Conservation (phyloP, 345 rosid genomes). For the Camelina sativa region DNA sequence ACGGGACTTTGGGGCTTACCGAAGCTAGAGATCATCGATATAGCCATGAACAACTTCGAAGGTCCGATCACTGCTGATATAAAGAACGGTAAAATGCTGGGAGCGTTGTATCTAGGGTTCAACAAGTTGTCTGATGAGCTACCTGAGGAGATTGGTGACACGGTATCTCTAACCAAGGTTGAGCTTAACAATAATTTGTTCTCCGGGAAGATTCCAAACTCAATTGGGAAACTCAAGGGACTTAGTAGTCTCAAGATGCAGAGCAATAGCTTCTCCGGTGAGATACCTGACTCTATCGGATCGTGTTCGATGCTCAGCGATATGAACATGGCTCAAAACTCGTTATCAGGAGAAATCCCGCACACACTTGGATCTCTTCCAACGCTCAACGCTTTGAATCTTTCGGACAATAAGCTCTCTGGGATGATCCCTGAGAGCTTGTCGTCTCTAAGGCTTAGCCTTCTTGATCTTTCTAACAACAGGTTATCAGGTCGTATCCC, state of each 20-base stretch:
- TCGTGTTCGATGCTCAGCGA: conserved; percentile 65
- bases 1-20: conserved; percentile 90
- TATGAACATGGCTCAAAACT: conserved; percentile 71
- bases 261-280: conserved; percentile 61
- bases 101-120: conserved; percentile 50
- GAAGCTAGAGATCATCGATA: conserved; percentile 59
- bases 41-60: conserved; percentile 58
- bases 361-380: conserved; percentile 67
- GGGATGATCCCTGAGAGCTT: conserved; percentile 73
- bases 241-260: conserved; percentile 67
- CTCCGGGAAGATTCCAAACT: conserved; percentile 63
- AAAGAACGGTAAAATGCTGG: conserved; percentile 58
- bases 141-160: conserved; percentile 67
- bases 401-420: conserved; percentile 65
- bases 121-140: conserved; percentile 73
- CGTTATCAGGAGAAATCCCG: conserved; percentile 70
- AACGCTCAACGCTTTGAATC: conserved; percentile 70
- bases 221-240: conserved; percentile 57
- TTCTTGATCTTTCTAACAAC: conserved; percentile 83
- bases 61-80: conserved; percentile 68
- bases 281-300: conserved; percentile 67
- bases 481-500: conserved; percentile 71
- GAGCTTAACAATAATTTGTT: conserved; percentile 65
- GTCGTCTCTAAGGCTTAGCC: conserved; percentile 71
- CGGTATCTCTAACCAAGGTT: conserved; percentile 49